Percentiles rank a stretch among this genome's conserved stretches.
phyloP scores from a whole-genome alignment of 2,329 filamentous ascomycete genomes.

The Parastagonospora nodorum region DNA sequence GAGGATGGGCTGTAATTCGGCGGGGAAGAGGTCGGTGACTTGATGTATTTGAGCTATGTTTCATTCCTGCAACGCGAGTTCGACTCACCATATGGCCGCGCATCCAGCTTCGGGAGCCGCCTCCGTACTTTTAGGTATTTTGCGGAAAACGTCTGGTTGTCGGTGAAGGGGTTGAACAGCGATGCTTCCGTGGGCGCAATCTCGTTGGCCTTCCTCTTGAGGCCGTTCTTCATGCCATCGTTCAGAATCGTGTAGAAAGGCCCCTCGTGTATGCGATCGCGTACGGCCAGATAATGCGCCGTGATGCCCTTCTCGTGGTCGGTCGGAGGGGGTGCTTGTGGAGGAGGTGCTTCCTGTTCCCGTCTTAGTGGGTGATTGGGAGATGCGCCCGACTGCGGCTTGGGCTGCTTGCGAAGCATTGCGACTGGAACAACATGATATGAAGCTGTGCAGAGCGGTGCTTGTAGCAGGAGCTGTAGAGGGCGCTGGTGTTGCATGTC shows the following conservation, averaged over 20 bases:
- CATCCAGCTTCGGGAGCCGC: slow-evolving; percentile 59
- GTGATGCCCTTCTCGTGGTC: slow-evolving; percentile 54
- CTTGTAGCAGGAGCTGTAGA: not conserved
- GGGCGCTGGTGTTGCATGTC: not conserved
- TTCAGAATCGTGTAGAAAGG: slow-evolving; percentile 63
- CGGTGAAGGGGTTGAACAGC: slow-evolving; percentile 64
- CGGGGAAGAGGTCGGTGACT: slow-evolving; percentile 64
- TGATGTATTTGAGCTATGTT: slow-evolving; percentile 8
- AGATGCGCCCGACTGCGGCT: slow-evolving; percentile 7
- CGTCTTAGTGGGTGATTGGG: slow-evolving; percentile 23
- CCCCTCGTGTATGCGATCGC: slow-evolving; percentile 62
- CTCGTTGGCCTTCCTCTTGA: slow-evolving; percentile 44
- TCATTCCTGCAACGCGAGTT: not conserved
- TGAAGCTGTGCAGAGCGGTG: slow-evolving; percentile 6
- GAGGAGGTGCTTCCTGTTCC: slow-evolving; percentile 39
- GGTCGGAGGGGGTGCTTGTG: slow-evolving; percentile 47
- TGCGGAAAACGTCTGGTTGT: slow-evolving; percentile 64
- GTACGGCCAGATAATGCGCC: slow-evolving; percentile 57
- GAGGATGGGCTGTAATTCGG: slow-evolving; percentile 61
- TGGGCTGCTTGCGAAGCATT: slow-evolving; percentile 5
- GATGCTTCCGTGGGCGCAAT: slow-evolving; percentile 45
- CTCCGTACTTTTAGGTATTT: slow-evolving; percentile 63
- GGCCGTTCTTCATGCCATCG: slow-evolving; percentile 51
- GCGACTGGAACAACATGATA: slow-evolving; percentile 12
- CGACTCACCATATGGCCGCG: slow-evolving; percentile 59